These are phyloP conservation scores for Ceraceosorus guamensis DNA, from an alignment of 1,284 basidiomycete species.

Conservation along the genomic window DNA sequence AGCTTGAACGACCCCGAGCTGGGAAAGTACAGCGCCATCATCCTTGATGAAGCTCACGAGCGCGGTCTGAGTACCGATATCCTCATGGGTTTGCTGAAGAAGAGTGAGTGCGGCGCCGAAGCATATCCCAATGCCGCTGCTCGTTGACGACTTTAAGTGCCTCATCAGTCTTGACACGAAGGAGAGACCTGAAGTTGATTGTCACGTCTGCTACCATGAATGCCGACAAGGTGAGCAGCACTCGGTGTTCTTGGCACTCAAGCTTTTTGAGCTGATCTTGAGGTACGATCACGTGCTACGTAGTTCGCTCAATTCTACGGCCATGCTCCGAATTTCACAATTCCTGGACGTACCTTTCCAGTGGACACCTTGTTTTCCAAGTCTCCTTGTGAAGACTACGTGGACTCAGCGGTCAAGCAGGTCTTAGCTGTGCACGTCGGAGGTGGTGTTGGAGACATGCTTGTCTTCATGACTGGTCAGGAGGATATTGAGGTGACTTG, in stretches of 20 bases:
- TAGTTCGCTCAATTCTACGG: constrained; percentile 83
- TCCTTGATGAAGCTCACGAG: constrained; percentile 95
- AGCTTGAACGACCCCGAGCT: constrained; percentile 91
- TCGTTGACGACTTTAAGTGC: too few relatives aligned
- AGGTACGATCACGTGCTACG: constrained; percentile 38
- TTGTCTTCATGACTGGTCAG: constrained; percentile 99
- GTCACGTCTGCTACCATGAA: constrained; percentile 99
- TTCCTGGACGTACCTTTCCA: constrained; percentile 96
- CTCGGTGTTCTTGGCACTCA: constrained; percentile 51
- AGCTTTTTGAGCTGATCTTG: not conserved
- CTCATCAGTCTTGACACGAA: constrained; percentile 69
- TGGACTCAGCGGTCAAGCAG: constrained; percentile 95
- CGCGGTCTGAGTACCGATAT: constrained; percentile 92
- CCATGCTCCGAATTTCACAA: constrained; percentile 88
- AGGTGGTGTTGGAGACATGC: constrained; percentile 84
- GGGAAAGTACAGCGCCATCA: constrained; percentile 89
- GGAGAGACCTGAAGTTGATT: constrained; percentile 87
- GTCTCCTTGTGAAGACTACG: constrained; percentile 97
- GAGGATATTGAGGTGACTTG: constrained; percentile 77
- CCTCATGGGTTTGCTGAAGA: constrained; percentile 85
- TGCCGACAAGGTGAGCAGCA: constrained; percentile 62
- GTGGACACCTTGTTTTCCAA: constrained; percentile 94
- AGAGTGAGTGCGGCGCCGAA: constrained; percentile 58
- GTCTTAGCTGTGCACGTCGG: constrained; percentile 92
- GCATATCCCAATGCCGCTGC: not conserved